Percentiles rank a stretch among this genome's conserved stretches.
These are phyloP conservation scores for Pseudogymnoascus sp. DNA, from an alignment of 2,329 filamentous ascomycete genomes.

Conservation along the genomic window DNA sequence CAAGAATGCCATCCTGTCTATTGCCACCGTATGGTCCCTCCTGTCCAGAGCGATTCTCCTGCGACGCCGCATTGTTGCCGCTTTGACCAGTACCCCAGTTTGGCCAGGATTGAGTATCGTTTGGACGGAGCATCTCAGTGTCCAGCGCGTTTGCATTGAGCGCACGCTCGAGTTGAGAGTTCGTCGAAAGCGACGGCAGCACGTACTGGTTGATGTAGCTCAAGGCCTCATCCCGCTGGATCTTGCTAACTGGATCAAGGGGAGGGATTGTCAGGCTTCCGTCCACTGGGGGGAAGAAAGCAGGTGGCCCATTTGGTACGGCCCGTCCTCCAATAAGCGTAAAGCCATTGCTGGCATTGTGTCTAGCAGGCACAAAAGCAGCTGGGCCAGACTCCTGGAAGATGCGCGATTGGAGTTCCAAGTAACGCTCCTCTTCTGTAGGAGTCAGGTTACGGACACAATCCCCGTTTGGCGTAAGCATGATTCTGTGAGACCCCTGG, in stretches of 20 bases:
- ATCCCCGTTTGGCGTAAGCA: constrained; percentile 69
- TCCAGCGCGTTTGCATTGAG: constrained; percentile 26
- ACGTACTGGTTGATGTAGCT: constrained; percentile 64
- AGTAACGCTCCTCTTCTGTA: constrained; percentile 61
- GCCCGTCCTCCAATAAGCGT: constrained; percentile 56
- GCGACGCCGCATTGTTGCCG: neutral
- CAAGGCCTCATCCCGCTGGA: constrained; percentile 57
- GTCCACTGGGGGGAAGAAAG: constrained; percentile 46
- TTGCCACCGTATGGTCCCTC: constrained; percentile 16
- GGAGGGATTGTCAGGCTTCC: constrained; percentile 30
- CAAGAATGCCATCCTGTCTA: constrained; percentile 23
- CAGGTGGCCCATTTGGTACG: constrained; percentile 54
- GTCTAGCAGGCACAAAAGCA: constrained; percentile 47
- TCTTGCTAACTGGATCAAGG: constrained; percentile 54
- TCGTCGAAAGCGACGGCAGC: constrained; percentile 38
- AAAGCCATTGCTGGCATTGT: constrained; percentile 49
- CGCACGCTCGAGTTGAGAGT: constrained; percentile 28
- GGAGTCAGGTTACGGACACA: constrained; percentile 63
- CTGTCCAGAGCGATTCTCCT: constrained; percentile 11
- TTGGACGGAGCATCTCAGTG: constrained; percentile 22
- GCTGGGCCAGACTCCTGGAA: constrained; percentile 45
- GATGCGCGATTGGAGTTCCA: constrained; percentile 57
- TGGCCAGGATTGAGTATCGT: constrained; percentile 21
- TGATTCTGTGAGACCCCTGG: constrained; percentile 53
- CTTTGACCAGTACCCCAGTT: constrained; percentile 20